Base-by-base conservation (phyloP, 1,139 yeast species). In the Arxiozyma slooffiae region DNA sequence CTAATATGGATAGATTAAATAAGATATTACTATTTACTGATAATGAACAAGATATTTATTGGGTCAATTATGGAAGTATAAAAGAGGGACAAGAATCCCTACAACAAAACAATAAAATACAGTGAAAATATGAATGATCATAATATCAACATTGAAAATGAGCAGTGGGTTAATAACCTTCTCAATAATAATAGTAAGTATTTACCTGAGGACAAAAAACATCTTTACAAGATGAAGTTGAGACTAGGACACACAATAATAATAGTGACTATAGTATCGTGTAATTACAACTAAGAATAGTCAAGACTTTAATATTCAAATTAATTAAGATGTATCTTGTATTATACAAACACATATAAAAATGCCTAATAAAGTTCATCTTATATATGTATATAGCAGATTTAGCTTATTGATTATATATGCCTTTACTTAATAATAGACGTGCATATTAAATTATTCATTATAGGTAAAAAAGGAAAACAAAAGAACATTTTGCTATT, bases 21-120 rank as follows among this genome's bases (percentile, higher is more conserved):
- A 85, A 88, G 53, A 98, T 98, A 0, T 68, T 90, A 55, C 69
- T 98, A 44, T 89, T 88, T 64, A 79, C 81, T 44, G 77, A 80
- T 50, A 85, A 87, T 47, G 97, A 97, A 0, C 77, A 78, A 50
- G 80, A 79, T 30, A 87, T 86, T 58, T 89, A 89, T 64, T 92
- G 97, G 97, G 69, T 92, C 0, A 53, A 52, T 47, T 55, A 61
- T 47, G 64, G 64, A 7, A 57, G 59, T 38, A 58, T 56, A 42
- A 38, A 59, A 14, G 65, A 68, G 22, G 75, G 73, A n/a, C 60
- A 72, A 41, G 62, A 61, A 1, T 63, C 58, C 39, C 80, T 77
- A 52, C 77, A 76, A 75, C 38, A 43, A 5, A 30, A 38, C 7
- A 40, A 40, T 20, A 26, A 76, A 75, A 8, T 21, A 30, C n/a